A percentile compares a stretch with the other conserved stretches of the same genome.
Conservation (phyloP, 805 yeast species). For the Ogataea paraovalis region DNA sequence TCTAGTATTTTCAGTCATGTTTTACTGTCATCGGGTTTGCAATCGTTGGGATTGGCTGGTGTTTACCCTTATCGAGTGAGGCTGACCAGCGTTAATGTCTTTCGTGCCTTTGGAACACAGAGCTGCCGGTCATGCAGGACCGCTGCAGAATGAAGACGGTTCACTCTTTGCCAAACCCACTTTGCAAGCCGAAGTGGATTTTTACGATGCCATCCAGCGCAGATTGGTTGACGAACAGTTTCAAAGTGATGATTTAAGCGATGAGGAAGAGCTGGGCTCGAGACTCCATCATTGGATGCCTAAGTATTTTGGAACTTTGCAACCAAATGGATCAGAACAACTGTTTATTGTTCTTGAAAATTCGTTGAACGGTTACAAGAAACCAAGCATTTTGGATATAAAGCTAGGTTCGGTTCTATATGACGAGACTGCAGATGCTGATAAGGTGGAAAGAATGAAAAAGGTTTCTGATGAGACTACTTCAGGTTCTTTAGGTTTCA, state of each 20-base stretch:
- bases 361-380: slow-evolving; percentile 51
- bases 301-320: slow-evolving; percentile 54
- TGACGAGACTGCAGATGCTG: slow-evolving; percentile 57
- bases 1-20: too few species aligned
- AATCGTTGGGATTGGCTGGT: not conserved
- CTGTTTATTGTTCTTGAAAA: slow-evolving; percentile 69
- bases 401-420: slow-evolving; percentile 72
- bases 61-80: not conserved
- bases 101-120: slow-evolving; percentile 47
- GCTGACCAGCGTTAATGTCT: not conserved
- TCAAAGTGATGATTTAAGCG: not conserved
- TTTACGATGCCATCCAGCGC: slow-evolving; percentile 46
- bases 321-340: slow-evolving; percentile 25
- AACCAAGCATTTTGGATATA: slow-evolving; percentile 77
- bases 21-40: not conserved
- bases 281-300: slow-evolving; percentile 58
- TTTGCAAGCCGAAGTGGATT: slow-evolving; percentile 61
- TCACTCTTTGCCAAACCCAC: slow-evolving; percentile 71
- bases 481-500: slow-evolving; percentile 67
- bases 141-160: slow-evolving; percentile 59
- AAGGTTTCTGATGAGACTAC: slow-evolving; percentile 71
- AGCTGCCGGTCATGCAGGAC: slow-evolving; percentile 94
- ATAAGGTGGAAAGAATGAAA: slow-evolving; percentile 57
- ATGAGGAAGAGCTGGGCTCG: slow-evolving; percentile 30
- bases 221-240: not conserved